A percentile compares a stretch with the other conserved stretches of the same genome.
These are phyloP conservation scores for Hyphodiscus sp. DNA, from an alignment of 2,329 filamentous ascomycete species.

Conservation along the genomic window DNA sequence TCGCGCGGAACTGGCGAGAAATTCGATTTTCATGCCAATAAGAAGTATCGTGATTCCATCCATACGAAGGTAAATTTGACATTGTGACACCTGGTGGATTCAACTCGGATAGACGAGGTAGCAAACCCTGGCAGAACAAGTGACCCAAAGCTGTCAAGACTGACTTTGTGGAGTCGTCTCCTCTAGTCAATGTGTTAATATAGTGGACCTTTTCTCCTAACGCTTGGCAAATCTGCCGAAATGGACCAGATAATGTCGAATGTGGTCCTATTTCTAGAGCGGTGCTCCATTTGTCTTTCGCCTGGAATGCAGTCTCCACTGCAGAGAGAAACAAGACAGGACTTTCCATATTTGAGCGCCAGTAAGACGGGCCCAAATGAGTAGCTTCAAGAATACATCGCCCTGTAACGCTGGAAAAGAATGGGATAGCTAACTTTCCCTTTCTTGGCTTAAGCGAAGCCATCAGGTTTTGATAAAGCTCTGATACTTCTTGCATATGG, in stretches of 20 bases:
- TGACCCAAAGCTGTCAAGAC: constrained; percentile 7
- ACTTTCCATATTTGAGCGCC: constrained; percentile 6
- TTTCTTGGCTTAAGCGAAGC: no score
- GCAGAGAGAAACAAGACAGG: constrained; percentile 5
- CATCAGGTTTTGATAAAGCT: no score
- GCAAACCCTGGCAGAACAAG: constrained; percentile 20
- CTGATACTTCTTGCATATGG: constrained; percentile 17
- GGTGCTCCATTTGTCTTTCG: not conserved
- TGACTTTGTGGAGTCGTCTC: constrained; percentile 2
- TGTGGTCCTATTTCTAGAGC: constrained; percentile 10
- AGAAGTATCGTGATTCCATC: not conserved
- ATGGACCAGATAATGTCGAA: constrained; percentile 16
- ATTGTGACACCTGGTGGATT: not conserved
- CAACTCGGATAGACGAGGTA: constrained; percentile 1
- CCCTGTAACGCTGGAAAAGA: not conserved
- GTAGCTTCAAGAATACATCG: not conserved
- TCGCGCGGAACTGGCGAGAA: not conserved
- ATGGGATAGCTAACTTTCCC: not conserved
- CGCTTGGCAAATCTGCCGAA: constrained; percentile 16
- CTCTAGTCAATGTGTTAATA: constrained; percentile 4
- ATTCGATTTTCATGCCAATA: not conserved
- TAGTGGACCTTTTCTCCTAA: constrained; percentile 2
- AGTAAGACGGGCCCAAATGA: constrained; percentile 2
- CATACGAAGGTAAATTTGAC: not conserved
- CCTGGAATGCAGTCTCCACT: not conserved